Evolutionary conservation across 768 basidiomycete genomes (phyloP), one percentile per base, ranked within the genome.

Genomic region (Hygrophorus russula): DNA sequence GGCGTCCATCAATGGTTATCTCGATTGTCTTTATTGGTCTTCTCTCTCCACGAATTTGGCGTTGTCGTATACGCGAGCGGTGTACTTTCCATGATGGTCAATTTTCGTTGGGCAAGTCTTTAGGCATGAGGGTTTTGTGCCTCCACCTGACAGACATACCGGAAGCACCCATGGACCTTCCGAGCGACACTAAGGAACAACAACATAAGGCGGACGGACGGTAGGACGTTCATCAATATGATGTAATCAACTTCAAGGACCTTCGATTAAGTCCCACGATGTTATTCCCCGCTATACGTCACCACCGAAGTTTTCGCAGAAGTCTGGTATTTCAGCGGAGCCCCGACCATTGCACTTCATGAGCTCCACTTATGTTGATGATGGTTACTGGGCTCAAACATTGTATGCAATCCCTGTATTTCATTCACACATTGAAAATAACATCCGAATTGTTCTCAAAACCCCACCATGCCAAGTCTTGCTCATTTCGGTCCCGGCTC

Each of bases 381-480:
- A 29, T 24, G 13, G 17, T 5, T 24, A 24, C 7, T 24, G 28
- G 13, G 12, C 28, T 10, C n/a, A n/a, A n/a, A 30, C 28, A 33
- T 15, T 17, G 31, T 8, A 15, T 9, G 24, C 24, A 24, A 19
- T 11, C 6, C 10, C 2, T 45, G 33, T 46, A 8, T 6, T 29
- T 36, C 31, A 34, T 43, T 32, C 36, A 9, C 19, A 51, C 41
- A 19, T 55, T 52, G 51, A 64, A 72, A 44, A 69, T 28, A 38
- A 72, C 56, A 44, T 57, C 57, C 37, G 68, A 64, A 19, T 62
- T 71, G 6, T 73, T 69, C 45, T 86, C 82, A 30, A 89, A 54
- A 5, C 87, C 85, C 55, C 80, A 73, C 82, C 83, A 87, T 46
- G 69, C 74, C 33, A 88, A 56, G 41, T 77, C 70, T 43, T 70